These are phyloP conservation scores for Fusarium zealandicum DNA, from an alignment of 2,329 filamentous ascomycete genomes.

Conservation along the genomic window DNA sequence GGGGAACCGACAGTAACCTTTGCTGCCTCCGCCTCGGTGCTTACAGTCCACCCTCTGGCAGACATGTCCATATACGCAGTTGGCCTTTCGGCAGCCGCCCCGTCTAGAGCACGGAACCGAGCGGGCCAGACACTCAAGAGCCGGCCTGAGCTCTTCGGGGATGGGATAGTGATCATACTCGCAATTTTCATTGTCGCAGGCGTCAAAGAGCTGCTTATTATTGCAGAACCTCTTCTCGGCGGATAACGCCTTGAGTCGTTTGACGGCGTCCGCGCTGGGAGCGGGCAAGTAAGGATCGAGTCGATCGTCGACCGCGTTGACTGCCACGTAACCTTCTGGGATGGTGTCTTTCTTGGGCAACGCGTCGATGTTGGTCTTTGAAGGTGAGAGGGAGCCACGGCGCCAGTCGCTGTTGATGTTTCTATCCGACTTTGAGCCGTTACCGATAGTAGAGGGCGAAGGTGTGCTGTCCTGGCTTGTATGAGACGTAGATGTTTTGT, in stretches of 20 bases:
- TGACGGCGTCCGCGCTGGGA: slow-evolving; percentile 11
- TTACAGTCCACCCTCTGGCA: slow-evolving; percentile 34
- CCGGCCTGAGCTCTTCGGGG: slow-evolving; percentile 24
- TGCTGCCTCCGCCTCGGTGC: slow-evolving; percentile 29
- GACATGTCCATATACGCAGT: slow-evolving; percentile 33
- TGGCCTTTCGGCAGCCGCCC: slow-evolving; percentile 21
- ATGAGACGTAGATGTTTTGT: slow-evolving; percentile 11
- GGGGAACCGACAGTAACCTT: slow-evolving; percentile 30
- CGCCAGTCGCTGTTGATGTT: slow-evolving; percentile 9
- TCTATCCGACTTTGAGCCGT: slow-evolving; percentile 12
- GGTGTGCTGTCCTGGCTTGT: slow-evolving; percentile 21
- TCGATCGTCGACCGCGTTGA: slow-evolving; percentile 29
- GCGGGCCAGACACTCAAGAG: slow-evolving; percentile 22
- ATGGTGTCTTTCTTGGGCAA: slow-evolving; percentile 28
- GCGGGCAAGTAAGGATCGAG: slow-evolving; percentile 25
- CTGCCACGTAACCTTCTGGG: slow-evolving; percentile 16
- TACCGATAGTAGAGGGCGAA: slow-evolving; percentile 12
- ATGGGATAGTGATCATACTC: slow-evolving; percentile 32
- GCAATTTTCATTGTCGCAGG: slow-evolving; percentile 27
- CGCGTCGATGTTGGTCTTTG: slow-evolving; percentile 15
- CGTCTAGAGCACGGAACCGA: slow-evolving; percentile 28
- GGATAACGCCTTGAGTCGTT: slow-evolving; percentile 23
- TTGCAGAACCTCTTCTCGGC: slow-evolving; percentile 32
- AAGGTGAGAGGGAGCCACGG: not conserved
- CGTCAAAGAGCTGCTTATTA: slow-evolving; percentile 24